phyloP scores from a whole-genome alignment of 108 stramenopile species.

The Skeletonema tropicum region DNA sequence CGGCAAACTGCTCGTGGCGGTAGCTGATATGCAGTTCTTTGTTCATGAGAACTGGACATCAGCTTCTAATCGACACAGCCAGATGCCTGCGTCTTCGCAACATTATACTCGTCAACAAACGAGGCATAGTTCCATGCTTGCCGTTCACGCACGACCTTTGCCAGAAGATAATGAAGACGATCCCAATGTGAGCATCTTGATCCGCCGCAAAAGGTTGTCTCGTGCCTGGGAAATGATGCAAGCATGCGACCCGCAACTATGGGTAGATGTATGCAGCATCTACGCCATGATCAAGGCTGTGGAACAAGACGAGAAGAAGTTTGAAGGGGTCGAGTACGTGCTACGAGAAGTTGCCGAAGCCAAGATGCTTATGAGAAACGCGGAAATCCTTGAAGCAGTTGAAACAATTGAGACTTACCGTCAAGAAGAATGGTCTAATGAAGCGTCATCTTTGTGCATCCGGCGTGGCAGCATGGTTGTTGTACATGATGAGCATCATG shows the following conservation, averaged over 20 bases:
- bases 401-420: conserved; percentile 30
- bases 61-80: conserved; percentile 29
- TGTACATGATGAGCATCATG: conserved; percentile 17
- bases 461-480: conserved; percentile 27
- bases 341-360: conserved; percentile 40
- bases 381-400: conserved; percentile 35
- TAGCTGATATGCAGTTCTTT: conserved; percentile 40
- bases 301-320: conserved; percentile 21
- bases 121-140: conserved; percentile 37
- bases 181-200: conserved; percentile 21
- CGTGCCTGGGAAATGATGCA: conserved; percentile 46
- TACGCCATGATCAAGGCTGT: conserved; percentile 26
- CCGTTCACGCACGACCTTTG: conserved; percentile 40
- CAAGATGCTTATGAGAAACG: conserved; percentile 38
- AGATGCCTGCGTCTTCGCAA: conserved; percentile 28
- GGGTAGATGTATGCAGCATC: conserved; percentile 39
- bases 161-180: conserved; percentile 29
- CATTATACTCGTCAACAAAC: conserved; percentile 39
- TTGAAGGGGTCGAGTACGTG: conserved; percentile 12
- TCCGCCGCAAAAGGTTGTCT: conserved; percentile 37
- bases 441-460: conserved; percentile 13
- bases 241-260: conserved; percentile 29
- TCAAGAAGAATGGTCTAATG: conserved; percentile 39
- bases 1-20: conserved; percentile 25
- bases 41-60: conserved; percentile 41